Evolutionary conservation across 805 yeast species (phyloP).

Genomic region (Suhomyces xylopsoci): DNA sequence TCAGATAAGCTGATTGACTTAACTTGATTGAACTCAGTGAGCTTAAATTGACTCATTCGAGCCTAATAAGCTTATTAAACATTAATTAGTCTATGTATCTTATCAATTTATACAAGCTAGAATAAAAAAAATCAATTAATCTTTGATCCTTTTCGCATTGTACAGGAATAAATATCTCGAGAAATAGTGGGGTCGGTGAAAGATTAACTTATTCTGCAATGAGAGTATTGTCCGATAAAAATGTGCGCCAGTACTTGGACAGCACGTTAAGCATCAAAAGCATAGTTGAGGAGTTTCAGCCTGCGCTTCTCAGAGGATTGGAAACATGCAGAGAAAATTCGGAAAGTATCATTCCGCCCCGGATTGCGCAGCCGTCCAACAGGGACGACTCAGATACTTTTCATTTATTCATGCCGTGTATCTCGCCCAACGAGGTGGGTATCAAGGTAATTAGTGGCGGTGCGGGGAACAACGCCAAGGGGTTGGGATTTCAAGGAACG

Average conservation of each 20-base stretch:
- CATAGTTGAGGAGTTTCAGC: conserved; percentile 32
- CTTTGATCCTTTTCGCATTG: neutral
- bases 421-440: conserved; percentile 51
- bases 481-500: conserved; percentile 57
- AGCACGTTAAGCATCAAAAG: conserved; percentile 19
- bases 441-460: conserved; percentile 61
- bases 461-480: conserved; percentile 23
- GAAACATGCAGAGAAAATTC: conserved; percentile 42
- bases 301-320: conserved; percentile 36
- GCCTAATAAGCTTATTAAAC: too few relatives aligned
- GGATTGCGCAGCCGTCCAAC: conserved; percentile 46
- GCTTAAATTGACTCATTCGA: too few relatives aligned
- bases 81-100: too few relatives aligned
- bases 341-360: conserved; percentile 46
- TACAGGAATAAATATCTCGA: neutral
- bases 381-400: conserved; percentile 34
- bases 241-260: conserved; percentile 26
- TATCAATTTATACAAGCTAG: too few relatives aligned
- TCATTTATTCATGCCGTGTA: conserved; percentile 67
- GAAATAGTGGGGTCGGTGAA: neutral
- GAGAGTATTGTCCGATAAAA: conserved; percentile 32
- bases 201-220: conserved; percentile 10
- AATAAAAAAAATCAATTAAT: too few relatives aligned
- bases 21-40: too few relatives aligned
- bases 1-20: too few relatives aligned